phyloP scores from a whole-genome alignment of 208 protist species.

The Leishmania mexicana region DNA sequence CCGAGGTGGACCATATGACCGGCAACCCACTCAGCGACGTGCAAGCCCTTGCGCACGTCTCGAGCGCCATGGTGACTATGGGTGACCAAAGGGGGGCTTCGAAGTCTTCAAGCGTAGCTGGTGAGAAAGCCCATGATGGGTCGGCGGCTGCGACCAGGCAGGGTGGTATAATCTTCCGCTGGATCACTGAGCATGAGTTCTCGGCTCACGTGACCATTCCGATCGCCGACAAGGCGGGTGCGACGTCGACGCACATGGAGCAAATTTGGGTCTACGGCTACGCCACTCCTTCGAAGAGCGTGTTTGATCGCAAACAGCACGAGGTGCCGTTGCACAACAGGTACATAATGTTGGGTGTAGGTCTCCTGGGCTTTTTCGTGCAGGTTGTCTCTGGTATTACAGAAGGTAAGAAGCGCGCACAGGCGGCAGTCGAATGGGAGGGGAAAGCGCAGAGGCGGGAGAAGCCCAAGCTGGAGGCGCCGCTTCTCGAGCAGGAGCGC shows the following conservation, averaged over 20 bases:
- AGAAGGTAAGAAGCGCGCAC: slow-evolving; percentile 41
- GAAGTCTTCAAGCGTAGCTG: background rate
- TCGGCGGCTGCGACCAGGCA: background rate
- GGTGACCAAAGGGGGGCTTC: background rate
- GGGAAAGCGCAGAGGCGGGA: slow-evolving; percentile 3
- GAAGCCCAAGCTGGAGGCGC: slow-evolving; percentile 29
- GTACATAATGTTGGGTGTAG: slow-evolving; percentile 35
- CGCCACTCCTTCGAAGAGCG: slow-evolving; percentile 27
- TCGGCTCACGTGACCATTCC: slow-evolving; percentile 36
- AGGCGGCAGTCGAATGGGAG: slow-evolving; percentile 12
- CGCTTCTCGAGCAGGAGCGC: slow-evolving; percentile 11
- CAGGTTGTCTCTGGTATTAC: slow-evolving; percentile 45
- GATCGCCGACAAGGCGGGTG: background rate
- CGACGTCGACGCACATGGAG: slow-evolving; percentile 23
- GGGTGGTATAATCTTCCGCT: slow-evolving; percentile 47
- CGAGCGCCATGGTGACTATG: slow-evolving; percentile 14
- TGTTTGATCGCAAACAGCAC: slow-evolving; percentile 37
- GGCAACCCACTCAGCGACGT: slow-evolving; percentile 45
- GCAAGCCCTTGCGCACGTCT: slow-evolving; percentile 31
- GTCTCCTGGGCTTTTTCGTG: slow-evolving; percentile 39
- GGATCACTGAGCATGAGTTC: slow-evolving; percentile 79
- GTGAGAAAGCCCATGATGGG: background rate
- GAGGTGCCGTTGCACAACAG: slow-evolving; percentile 32
- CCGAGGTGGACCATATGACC: slow-evolving; percentile 22
- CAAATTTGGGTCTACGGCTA: slow-evolving; percentile 78